phyloP scores from a whole-genome alignment of 208 protist genomes.

The Kentomonas sorsogonicus region DNA sequence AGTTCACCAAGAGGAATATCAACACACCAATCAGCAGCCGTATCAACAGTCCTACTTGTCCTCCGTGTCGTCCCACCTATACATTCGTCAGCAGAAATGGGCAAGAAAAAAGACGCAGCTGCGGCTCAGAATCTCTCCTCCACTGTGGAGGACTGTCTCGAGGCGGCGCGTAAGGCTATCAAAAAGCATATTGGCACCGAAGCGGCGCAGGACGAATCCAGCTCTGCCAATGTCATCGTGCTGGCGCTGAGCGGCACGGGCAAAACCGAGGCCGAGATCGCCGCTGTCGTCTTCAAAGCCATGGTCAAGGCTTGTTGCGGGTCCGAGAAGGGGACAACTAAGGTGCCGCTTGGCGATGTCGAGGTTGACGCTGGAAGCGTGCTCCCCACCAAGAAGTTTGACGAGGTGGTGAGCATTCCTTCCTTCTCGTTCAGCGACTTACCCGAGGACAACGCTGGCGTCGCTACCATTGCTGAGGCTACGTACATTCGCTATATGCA shows the following conservation, averaged over 20 bases:
- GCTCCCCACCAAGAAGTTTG: constrained; percentile 37
- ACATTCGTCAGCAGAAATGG: too few relatives aligned
- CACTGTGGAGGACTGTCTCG: constrained; percentile 48
- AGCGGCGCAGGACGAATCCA: constrained; percentile 15
- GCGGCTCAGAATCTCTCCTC: constrained; percentile 18
- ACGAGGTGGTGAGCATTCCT: constrained; percentile 38
- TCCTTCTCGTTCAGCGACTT: constrained; percentile 72
- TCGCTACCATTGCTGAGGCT: constrained; percentile 70
- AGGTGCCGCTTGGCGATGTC: constrained; percentile 51
- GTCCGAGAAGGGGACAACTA: constrained; percentile 56
- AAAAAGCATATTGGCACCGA: constrained; percentile 52
- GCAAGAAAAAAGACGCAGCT: too few relatives aligned
- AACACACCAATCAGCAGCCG: too few relatives aligned
- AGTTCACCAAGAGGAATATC: too few relatives aligned
- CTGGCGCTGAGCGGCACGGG: constrained; percentile 32
- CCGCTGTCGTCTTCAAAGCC: constrained; percentile 38
- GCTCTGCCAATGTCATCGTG: constrained; percentile 22
- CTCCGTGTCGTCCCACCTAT: too few relatives aligned
- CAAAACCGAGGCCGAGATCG: constrained; percentile 32
- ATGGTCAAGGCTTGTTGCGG: constrained; percentile 78
- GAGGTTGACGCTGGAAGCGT: constrained; percentile 40
- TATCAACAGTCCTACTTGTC: too few relatives aligned
- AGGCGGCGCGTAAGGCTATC: constrained; percentile 47
- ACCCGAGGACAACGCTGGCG: constrained; percentile 41
- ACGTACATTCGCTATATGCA: constrained; percentile 74